Evolutionary conservation across 768 basidiomycete genomes (phyloP).

Genomic region (Suillus hirtellus): DNA sequence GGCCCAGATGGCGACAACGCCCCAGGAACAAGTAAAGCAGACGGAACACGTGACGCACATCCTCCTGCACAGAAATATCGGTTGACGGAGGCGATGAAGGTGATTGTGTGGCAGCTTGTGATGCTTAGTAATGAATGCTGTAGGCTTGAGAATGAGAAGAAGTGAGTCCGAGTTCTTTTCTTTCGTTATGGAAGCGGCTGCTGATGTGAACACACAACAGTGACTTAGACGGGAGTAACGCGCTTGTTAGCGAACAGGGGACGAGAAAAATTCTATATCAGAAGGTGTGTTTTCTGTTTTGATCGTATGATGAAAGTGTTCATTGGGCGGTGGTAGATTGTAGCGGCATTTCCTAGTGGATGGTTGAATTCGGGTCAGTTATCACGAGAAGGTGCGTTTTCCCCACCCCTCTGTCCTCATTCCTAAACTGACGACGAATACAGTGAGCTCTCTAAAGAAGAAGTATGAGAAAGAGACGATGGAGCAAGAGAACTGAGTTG

Average conservation of each 20-base stretch:
- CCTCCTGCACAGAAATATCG: conserved; percentile 78
- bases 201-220: conserved; percentile 33
- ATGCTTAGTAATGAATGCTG: conserved; percentile 83
- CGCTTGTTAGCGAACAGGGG: conserved; percentile 80
- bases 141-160: conserved; percentile 64
- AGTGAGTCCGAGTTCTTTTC: conserved; percentile 36
- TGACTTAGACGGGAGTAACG: conserved; percentile 62
- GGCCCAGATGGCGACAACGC: conserved; percentile 16
- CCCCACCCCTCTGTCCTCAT: background rate
- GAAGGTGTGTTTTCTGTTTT: conserved; percentile 45
- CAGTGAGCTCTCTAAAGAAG: conserved; percentile 88
- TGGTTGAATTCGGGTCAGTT: conserved; percentile 89
- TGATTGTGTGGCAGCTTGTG: conserved; percentile 77
- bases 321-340: conserved; percentile 47
- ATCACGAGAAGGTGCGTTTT: conserved; percentile 73
- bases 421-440: background rate
- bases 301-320: background rate
- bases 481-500: conserved; percentile 49
- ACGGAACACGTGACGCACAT: conserved; percentile 43
- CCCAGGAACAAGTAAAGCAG: conserved; percentile 24
- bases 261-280: conserved; percentile 79
- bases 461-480: conserved; percentile 69
- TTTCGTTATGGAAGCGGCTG: background rate
- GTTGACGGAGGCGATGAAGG: conserved; percentile 80
- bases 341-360: conserved; percentile 76